Conservation (phyloP, 2,329 filamentous ascomycete genomes). For the Berkeleyomyces rouxiae region DNA sequence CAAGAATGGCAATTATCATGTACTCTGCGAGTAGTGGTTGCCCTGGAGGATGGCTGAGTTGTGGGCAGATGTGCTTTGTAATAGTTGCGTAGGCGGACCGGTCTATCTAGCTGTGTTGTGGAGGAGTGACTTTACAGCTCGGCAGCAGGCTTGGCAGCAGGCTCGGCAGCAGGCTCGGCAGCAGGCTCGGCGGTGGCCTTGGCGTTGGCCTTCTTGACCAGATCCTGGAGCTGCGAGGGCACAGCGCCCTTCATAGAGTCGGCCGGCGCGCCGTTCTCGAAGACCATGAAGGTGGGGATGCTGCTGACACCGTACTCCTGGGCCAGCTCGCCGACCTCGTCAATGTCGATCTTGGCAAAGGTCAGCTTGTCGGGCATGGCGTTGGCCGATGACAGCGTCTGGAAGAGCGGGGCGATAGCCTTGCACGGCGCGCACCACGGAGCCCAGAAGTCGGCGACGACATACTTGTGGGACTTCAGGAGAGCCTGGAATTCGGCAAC, state of each 20-base stretch:
- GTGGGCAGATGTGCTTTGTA: no score
- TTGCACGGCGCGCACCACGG: slow-evolving; percentile 47
- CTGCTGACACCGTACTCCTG: slow-evolving; percentile 33
- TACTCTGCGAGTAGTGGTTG: no score
- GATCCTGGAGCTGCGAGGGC: slow-evolving; percentile 12
- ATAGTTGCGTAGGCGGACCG: neutral
- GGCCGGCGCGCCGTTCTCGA: slow-evolving; percentile 31
- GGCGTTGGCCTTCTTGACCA: slow-evolving; percentile 15
- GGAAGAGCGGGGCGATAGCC: slow-evolving; percentile 38
- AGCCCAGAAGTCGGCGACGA: slow-evolving; percentile 41
- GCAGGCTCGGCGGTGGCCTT: slow-evolving; percentile 16
- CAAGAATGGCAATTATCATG: no score
- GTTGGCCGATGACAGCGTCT: slow-evolving; percentile 28
- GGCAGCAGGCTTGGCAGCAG: neutral
- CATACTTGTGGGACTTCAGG: slow-evolving; percentile 30
- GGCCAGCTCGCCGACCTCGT: slow-evolving; percentile 34
- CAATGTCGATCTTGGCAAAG: slow-evolving; percentile 45
- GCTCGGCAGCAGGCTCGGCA: neutral
- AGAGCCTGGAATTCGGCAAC: slow-evolving; percentile 33
- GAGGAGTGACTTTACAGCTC: neutral
- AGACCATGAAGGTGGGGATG: slow-evolving; percentile 45
- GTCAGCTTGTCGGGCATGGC: slow-evolving; percentile 25
- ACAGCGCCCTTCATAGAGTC: slow-evolving; percentile 15
- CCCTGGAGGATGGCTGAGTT: no score
- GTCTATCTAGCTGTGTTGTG: neutral